Evolutionary conservation across 805 yeast genomes (phyloP).

Genomic region (Pichia rugopelliculosa): DNA sequence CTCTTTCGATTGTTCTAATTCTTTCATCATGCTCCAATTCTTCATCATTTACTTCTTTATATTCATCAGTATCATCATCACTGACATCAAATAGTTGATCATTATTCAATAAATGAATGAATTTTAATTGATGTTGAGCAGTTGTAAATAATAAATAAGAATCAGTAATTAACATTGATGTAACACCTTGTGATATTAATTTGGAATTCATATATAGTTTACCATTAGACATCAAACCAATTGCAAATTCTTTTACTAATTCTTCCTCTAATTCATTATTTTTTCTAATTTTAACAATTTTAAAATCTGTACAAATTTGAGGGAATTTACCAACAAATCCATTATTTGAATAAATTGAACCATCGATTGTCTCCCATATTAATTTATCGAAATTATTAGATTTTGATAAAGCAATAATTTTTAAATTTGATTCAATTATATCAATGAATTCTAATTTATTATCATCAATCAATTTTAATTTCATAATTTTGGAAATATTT

Average conservation of each 20-base stretch:
- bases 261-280: constrained; percentile 16
- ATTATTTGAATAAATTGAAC: constrained; percentile 38
- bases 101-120: constrained; percentile 52
- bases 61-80: constrained; percentile 13
- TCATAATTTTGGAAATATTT: constrained; percentile 40
- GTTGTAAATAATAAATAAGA: constrained; percentile 76
- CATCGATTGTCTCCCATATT: constrained; percentile 57
- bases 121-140: constrained; percentile 75
- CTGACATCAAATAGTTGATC: constrained; percentile 16
- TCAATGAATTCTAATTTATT: constrained; percentile 35
- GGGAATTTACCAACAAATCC: constrained; percentile 46
- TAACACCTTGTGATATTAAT: constrained; percentile 64
- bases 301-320: constrained; percentile 57
- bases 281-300: constrained; percentile 29
- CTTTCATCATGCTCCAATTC: constrained; percentile 67
- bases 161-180: constrained; percentile 71
- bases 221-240: constrained; percentile 74
- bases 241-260: constrained; percentile 24
- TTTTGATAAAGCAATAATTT: constrained; percentile 48
- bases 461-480: constrained; percentile 40
- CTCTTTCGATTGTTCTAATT: constrained; percentile 82
- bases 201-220: constrained; percentile 58
- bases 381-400: constrained; percentile 44
- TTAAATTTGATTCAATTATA: constrained; percentile 37
- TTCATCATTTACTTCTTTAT: constrained; percentile 6